Percentiles rank a stretch among this genome's conserved stretches.
Evolutionary conservation across 2,329 filamentous ascomycete genomes (phyloP).

Genomic region (Epichloe scottii): DNA sequence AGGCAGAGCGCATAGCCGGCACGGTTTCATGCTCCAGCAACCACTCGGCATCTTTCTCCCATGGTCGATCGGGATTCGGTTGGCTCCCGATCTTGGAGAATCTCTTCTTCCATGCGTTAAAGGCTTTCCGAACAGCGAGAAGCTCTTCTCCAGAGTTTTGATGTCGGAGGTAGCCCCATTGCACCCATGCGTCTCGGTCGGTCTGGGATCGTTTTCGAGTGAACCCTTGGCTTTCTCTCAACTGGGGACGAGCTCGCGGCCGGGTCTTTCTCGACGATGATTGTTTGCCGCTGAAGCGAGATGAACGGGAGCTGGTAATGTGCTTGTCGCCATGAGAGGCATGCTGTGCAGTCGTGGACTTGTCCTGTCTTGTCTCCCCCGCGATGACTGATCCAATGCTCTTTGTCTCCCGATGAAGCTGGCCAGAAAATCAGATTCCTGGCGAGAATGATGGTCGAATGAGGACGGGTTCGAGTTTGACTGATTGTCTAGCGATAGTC

Average conservation of each 20-base stretch:
- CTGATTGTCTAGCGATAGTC: background rate
- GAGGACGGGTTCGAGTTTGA: background rate
- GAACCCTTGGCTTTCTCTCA: background rate
- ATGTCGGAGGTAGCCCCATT: constrained; percentile 23
- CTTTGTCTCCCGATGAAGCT: background rate
- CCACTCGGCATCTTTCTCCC: constrained; percentile 16
- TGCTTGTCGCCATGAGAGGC: background rate
- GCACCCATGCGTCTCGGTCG: constrained; percentile 8
- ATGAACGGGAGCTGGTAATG: background rate
- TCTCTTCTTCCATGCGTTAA: constrained; percentile 19
- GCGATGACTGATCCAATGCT: background rate
- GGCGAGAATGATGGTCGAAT: no score
- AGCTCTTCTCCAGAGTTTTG: constrained; percentile 13
- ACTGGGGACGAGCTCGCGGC: background rate
- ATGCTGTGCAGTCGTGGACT: background rate
- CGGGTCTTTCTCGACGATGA: background rate
- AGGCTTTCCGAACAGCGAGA: constrained; percentile 10
- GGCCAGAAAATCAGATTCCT: background rate
- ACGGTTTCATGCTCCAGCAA: constrained; percentile 18
- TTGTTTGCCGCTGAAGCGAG: background rate
- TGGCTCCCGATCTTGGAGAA: constrained; percentile 10
- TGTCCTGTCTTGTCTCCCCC: background rate
- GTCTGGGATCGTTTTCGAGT: background rate
- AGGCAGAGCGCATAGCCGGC: constrained; percentile 21
- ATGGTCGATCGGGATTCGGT: constrained; percentile 11